Percentiles rank a stretch among this genome's conserved stretches.
These are phyloP conservation scores for Ustilago cynodontis DNA, from an alignment of 1,284 basidiomycete species.

Conservation along the genomic window DNA sequence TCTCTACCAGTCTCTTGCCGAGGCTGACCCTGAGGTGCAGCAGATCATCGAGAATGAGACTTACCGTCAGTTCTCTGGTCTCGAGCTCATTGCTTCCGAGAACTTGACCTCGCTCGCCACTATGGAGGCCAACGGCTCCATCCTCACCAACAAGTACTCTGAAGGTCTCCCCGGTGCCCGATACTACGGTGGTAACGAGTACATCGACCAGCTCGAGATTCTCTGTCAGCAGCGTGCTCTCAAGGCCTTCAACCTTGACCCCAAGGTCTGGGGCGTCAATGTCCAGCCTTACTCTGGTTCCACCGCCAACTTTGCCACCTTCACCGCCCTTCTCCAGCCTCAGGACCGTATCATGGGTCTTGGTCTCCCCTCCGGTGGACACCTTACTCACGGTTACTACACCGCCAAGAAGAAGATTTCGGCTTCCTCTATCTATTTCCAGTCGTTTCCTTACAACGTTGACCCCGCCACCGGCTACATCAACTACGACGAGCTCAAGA, in stretches of 20 bases:
- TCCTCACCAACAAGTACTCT: constrained; percentile 96
- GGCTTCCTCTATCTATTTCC: constrained; percentile 99
- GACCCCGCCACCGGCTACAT: constrained; percentile 80
- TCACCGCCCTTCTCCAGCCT: constrained; percentile 95
- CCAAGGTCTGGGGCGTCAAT: constrained; percentile 93
- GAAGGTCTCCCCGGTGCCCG: constrained; percentile 80
- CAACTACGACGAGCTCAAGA: constrained; percentile 85
- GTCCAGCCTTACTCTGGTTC: constrained; percentile 97
- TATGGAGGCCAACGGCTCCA: constrained; percentile 99
- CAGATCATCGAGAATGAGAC: constrained; percentile 99
- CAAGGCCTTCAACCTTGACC: constrained; percentile 95
- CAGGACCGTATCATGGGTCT: constrained; percentile 99
- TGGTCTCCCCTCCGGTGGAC: constrained; percentile 96
- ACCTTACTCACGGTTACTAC: constrained; percentile 98
- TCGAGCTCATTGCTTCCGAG: constrained; percentile 96
- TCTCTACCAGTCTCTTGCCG: constrained; percentile 86
- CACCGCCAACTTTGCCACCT: constrained; percentile 86
- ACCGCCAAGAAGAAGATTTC: constrained; percentile 99
- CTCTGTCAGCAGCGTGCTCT: constrained; percentile 96
- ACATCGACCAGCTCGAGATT: constrained; percentile 94
- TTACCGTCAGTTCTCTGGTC: constrained; percentile 93
- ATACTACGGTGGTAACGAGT: constrained; percentile 90
- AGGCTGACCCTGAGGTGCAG: constrained; percentile 93
- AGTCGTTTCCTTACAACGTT: constrained; percentile 95
- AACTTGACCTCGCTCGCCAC: constrained; percentile 69